Percentiles rank a stretch among this genome's conserved stretches.
Conservation (phyloP, 1,284 basidiomycete genomes). For the Butyriboletus appendiculatus region DNA sequence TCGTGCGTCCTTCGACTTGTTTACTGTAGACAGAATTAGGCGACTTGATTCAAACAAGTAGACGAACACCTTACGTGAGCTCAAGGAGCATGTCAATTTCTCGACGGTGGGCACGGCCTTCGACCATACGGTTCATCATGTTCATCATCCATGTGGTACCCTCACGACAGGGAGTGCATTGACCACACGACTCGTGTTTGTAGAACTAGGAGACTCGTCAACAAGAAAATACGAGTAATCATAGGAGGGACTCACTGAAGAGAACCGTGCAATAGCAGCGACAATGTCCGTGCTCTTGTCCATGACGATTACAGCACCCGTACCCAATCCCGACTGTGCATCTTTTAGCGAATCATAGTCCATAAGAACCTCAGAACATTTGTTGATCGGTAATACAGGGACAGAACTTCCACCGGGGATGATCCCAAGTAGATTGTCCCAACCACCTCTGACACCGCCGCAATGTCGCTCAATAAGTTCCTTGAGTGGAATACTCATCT, state of each 20-base stretch:
- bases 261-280: slow-evolving; percentile 90
- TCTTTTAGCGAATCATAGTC: slow-evolving; percentile 99
- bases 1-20: slow-evolving; percentile 95
- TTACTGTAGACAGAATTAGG: slow-evolving; percentile 54
- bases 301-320: slow-evolving; percentile 99
- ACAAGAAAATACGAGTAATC: background rate
- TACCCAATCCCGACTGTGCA: slow-evolving; percentile 92
- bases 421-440: slow-evolving; percentile 95
- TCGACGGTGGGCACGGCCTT: slow-evolving; percentile 86
- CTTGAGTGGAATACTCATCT: slow-evolving; percentile 96
- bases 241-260: slow-evolving; percentile 53
- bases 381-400: slow-evolving; percentile 86
- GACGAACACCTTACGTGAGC: slow-evolving; percentile 62
- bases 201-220: slow-evolving; percentile 63
- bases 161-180: slow-evolving; percentile 96
- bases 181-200: slow-evolving; percentile 98
- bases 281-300: slow-evolving; percentile 97
- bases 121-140: slow-evolving; percentile 94
- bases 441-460: slow-evolving; percentile 92
- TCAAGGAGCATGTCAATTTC: slow-evolving; percentile 98
- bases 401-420: slow-evolving; percentile 96
- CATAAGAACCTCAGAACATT: slow-evolving; percentile 90
- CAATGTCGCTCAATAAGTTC: slow-evolving; percentile 97
- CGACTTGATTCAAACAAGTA: slow-evolving; percentile 12
- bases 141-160: slow-evolving; percentile 99